Evolutionary conservation across 805 yeast species (phyloP), one percentile per base, ranked within the genome.

Genomic region (Kodamaea restingae): DNA sequence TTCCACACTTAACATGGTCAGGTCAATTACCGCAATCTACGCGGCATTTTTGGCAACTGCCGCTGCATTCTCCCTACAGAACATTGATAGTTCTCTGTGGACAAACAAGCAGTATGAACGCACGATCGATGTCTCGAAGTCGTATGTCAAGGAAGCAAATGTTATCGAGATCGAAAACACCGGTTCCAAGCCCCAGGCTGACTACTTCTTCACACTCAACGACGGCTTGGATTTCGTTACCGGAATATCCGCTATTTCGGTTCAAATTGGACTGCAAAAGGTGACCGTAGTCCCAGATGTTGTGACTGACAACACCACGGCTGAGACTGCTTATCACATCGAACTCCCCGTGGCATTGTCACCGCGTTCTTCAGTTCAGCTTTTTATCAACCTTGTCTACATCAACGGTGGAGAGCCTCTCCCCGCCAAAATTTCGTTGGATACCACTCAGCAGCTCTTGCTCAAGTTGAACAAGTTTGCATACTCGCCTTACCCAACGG

Each of bases 141-240:
- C 88, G 2, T 88, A 82, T 56, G 72, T 78, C 30, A 77, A 76
- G 47, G 95, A 84, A 55, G 67, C 73, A 18, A 62, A 71, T 42
- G 59, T 72, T n/a, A 54, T 88, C 30, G 73, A 67, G 35, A 70
- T 79, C 29, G 73, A 61, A 49, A 91, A 90, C 64, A 60, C 73
- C 26, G 88, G 71, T 17, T 41, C 61, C 3, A 61, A 60, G 27
- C 84, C 93, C 6, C 68, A 66, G 40, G 53, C 57, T 30, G 73
- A 64, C 39, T 90, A 88, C 61, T 72, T 60, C 42, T 68, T 80
- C 45, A 74, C 84, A 2, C 43, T 84, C 31, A 63, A 64, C 39
- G 71, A 67, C 36, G 85, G 88, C 4, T 60, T 63, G 39, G 71
- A 63, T 12, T 50, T 70, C 9, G 58, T 60, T 31, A 61, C 58